Percentiles rank a stretch among this genome's conserved stretches.
phyloP scores from a whole-genome alignment of 2,329 filamentous ascomycete species.

The Aspergillus luchuensis region DNA sequence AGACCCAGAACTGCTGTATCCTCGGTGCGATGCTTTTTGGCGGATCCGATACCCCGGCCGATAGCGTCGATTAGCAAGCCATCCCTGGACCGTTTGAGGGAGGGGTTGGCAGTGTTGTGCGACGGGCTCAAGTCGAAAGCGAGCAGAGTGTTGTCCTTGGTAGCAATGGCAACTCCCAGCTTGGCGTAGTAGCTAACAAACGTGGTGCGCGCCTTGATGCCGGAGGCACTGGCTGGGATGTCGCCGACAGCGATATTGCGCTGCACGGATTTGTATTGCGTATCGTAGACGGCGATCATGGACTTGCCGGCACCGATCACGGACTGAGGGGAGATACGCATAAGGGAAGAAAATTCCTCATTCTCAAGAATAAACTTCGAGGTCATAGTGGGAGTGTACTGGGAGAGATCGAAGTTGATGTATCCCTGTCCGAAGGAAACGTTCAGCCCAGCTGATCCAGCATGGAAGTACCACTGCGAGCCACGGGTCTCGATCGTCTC shows the following conservation, averaged over 20 bases:
- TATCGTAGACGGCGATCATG: slow-evolving; percentile 49
- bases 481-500: slow-evolving; percentile 27
- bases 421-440: slow-evolving; percentile 45
- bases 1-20: slow-evolving; percentile 35
- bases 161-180: slow-evolving; percentile 46
- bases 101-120: slow-evolving; percentile 29
- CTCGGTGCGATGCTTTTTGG: slow-evolving; percentile 35
- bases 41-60: slow-evolving; percentile 43
- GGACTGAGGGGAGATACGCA: slow-evolving; percentile 47
- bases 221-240: slow-evolving; percentile 28
- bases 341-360: slow-evolving; percentile 43
- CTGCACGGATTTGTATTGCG: slow-evolving; percentile 51
- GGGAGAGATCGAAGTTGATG: slow-evolving; percentile 46
- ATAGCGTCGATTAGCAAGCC: slow-evolving; percentile 47
- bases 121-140: slow-evolving; percentile 47
- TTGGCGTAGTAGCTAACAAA: slow-evolving; percentile 50
- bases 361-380: slow-evolving; percentile 42
- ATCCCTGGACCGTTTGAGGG: slow-evolving; percentile 43
- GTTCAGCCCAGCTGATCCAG: slow-evolving; percentile 42
- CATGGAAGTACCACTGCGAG: slow-evolving; percentile 44
- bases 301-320: slow-evolving; percentile 46
- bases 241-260: slow-evolving; percentile 41
- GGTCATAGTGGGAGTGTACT: slow-evolving; percentile 42
- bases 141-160: slow-evolving; percentile 44
- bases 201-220: slow-evolving; percentile 29